Evolutionary conservation across 2,329 filamentous ascomycete genomes (phyloP).

Genomic region (Epichloe sp.): DNA sequence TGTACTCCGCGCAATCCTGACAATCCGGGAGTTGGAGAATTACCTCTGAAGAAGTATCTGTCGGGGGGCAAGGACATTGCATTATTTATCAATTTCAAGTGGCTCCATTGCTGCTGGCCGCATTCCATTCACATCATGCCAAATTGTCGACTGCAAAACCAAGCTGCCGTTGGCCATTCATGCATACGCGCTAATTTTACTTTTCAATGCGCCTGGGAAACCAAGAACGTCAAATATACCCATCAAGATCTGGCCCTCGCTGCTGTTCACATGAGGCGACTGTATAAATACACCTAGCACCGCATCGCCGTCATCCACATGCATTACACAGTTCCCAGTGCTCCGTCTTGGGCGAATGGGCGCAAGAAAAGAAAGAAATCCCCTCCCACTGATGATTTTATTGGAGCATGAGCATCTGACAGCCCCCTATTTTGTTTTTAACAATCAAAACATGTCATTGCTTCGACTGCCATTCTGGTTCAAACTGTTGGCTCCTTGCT

Average conservation of each 20-base stretch:
- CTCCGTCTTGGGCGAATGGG: background rate
- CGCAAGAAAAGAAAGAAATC: no score
- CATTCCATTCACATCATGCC: no score
- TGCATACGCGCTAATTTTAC: background rate
- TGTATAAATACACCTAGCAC: background rate
- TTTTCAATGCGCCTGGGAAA: background rate
- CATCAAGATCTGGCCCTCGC: background rate
- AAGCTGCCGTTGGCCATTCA: background rate
- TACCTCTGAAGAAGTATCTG: no score
- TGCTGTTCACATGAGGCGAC: background rate
- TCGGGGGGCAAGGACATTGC: no score
- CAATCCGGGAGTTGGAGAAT: no score
- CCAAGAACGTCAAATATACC: background rate
- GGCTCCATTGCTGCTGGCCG: background rate
- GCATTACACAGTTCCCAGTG: background rate
- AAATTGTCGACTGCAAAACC: background rate
- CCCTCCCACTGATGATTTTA: background rate
- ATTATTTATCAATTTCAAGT: no score
- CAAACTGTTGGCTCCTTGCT: constrained; percentile 13
- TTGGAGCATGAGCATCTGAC: no score
- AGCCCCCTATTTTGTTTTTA: no score
- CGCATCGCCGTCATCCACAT: no score
- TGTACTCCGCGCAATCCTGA: no score
- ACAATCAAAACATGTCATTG: background rate
- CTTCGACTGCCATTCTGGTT: background rate